phyloP scores from a whole-genome alignment of 805 yeast genomes.

The Candida ortonii region DNA sequence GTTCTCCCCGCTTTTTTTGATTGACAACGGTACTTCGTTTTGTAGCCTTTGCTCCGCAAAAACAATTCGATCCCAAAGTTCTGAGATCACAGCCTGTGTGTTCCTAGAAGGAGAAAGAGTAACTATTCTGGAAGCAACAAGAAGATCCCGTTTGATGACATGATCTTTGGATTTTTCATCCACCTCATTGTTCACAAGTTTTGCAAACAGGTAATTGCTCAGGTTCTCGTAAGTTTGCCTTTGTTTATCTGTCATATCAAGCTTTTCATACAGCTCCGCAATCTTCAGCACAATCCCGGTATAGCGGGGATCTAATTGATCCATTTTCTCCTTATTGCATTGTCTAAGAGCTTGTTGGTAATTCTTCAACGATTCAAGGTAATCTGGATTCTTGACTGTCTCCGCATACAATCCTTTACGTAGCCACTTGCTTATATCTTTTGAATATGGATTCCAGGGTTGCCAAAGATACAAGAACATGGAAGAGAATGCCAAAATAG shows the following conservation, averaged over 20 bases:
- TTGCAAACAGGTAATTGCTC: slow-evolving; percentile 27
- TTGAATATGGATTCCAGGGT: slow-evolving; percentile 35
- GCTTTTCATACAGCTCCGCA: slow-evolving; percentile 80
- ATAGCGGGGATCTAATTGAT: slow-evolving; percentile 68
- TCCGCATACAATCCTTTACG: slow-evolving; percentile 85
- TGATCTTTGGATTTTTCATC: slow-evolving; percentile 23
- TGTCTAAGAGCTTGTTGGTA: slow-evolving; percentile 73
- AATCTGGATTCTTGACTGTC: slow-evolving; percentile 62
- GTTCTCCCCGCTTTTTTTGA: slow-evolving; percentile 1
- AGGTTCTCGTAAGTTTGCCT: slow-evolving; percentile 45
- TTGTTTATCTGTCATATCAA: slow-evolving; percentile 63
- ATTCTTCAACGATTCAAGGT: slow-evolving; percentile 61
- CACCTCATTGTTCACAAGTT: slow-evolving; percentile 25
- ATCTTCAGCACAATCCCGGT: slow-evolving; percentile 87
- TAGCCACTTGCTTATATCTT: slow-evolving; percentile 61
- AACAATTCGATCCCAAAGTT: slow-evolving; percentile 27
- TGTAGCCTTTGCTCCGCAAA: slow-evolving; percentile 26
- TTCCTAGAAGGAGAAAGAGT: slow-evolving; percentile 18
- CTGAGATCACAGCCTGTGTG: slow-evolving; percentile 13
- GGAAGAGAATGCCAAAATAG: slow-evolving; percentile 19
- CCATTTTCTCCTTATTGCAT: slow-evolving; percentile 54
- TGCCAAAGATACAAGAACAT: slow-evolving; percentile 30
- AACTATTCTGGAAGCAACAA: slow-evolving; percentile 28
- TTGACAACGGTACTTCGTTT: slow-evolving; percentile 18
- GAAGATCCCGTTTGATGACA: slow-evolving; percentile 29